These are phyloP conservation scores for Mycena chlorophos DNA, from an alignment of 768 basidiomycete genomes.

Conservation along the genomic window DNA sequence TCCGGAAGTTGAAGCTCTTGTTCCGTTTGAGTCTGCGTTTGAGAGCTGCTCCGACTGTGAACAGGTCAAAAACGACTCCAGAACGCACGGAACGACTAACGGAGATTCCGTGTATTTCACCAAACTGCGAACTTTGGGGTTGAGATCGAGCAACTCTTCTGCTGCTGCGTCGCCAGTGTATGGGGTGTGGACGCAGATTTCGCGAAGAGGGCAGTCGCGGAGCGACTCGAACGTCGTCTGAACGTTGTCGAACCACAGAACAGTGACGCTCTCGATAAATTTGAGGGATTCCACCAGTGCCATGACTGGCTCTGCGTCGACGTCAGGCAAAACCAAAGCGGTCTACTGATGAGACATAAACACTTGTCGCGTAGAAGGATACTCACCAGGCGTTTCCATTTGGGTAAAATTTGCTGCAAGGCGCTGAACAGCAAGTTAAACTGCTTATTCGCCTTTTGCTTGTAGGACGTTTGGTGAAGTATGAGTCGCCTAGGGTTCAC, in stretches of 20 bases:
- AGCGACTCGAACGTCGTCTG: no score
- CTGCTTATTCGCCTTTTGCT: neutral
- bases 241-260: no score
- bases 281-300: no score
- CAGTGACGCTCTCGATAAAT: no score
- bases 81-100: no score
- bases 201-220: no score
- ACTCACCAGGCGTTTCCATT: neutral
- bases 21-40: neutral
- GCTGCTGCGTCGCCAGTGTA: no score
- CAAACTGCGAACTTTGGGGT: no score
- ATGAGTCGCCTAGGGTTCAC: slow-evolving; percentile 9
- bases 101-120: no score
- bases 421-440: neutral
- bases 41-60: neutral
- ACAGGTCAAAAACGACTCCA: neutral
- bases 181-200: no score
- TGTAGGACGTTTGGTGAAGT: neutral
- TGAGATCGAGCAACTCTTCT: no score
- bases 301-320: no score
- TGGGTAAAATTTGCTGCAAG: neutral
- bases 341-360: neutral
- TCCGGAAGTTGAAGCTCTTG: neutral
- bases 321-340: neutral
- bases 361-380: neutral